phyloP scores from a whole-genome alignment of 2,329 filamentous ascomycete genomes.

The Cytospora piceicola region DNA sequence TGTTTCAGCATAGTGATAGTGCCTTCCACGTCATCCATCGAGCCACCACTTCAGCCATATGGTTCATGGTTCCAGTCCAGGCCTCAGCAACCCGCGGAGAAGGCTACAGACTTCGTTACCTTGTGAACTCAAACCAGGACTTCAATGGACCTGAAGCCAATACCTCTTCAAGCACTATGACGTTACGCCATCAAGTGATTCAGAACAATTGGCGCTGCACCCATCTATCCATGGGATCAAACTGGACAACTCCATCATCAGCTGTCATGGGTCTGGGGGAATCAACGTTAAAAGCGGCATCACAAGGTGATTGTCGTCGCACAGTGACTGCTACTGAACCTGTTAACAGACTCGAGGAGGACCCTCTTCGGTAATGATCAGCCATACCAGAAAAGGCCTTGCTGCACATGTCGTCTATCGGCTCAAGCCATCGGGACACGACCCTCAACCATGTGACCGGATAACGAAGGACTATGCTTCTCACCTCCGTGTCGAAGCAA shows the following conservation, averaged over 20 bases:
- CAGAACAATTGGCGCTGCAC: conserved; percentile 20
- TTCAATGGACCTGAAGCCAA: conserved; percentile 8
- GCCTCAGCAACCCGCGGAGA: conserved; percentile 3
- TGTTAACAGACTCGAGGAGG: conserved; percentile 47
- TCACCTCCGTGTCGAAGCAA: conserved; percentile 55
- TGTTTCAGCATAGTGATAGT: conserved; percentile 19
- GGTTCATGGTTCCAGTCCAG: background rate
- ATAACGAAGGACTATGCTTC: conserved; percentile 59
- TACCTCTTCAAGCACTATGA: conserved; percentile 6
- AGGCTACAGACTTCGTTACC: conserved; percentile 11
- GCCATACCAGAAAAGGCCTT: conserved; percentile 51
- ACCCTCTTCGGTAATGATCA: conserved; percentile 43
- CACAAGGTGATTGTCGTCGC: conserved; percentile 47
- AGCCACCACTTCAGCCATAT: conserved; percentile 18
- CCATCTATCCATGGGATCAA: conserved; percentile 10
- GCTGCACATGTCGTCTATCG: conserved; percentile 54
- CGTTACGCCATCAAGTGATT: conserved; percentile 10
- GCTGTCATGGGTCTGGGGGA: conserved; percentile 26
- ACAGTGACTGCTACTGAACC: conserved; percentile 50
- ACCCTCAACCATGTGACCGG: conserved; percentile 53
- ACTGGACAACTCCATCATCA: conserved; percentile 5
- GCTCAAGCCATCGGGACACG: conserved; percentile 55
- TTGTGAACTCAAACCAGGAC: conserved; percentile 10
- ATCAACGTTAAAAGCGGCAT: conserved; percentile 38
- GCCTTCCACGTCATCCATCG: conserved; percentile 31